A percentile compares a stretch with the other conserved stretches of the same genome.
Evolutionary conservation across 2,329 filamentous ascomycete species (phyloP).

Genomic region (Calonectria naviculata): DNA sequence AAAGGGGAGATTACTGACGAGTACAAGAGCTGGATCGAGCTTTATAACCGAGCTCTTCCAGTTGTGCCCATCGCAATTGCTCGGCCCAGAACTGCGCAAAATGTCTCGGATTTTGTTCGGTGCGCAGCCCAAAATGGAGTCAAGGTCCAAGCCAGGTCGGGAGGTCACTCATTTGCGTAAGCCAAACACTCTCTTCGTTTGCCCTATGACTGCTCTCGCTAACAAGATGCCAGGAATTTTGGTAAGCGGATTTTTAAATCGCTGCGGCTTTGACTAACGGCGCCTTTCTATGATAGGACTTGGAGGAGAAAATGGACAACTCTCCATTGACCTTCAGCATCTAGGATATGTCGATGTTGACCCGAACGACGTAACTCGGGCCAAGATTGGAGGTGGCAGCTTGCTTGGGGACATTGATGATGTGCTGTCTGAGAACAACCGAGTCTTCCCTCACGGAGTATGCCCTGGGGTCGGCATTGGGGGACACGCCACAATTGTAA

Average conservation of each 20-base stretch:
- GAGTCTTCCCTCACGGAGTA: neutral
- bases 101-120: neutral
- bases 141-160: neutral
- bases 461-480: neutral
- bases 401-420: neutral
- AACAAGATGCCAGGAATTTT: neutral
- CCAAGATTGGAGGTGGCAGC: neutral
- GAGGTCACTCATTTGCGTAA: conserved; percentile 6
- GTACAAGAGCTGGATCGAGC: neutral
- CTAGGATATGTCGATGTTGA: neutral
- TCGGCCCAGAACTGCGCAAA: neutral
- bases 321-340: neutral
- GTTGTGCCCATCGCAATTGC: neutral
- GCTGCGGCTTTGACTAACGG: neutral
- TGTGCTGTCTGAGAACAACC: neutral
- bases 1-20: neutral
- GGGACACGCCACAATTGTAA: conserved; percentile 5
- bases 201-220: neutral
- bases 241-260: neutral
- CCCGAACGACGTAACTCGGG: neutral
- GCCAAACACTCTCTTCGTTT: neutral
- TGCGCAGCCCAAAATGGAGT: neutral
- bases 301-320: neutral
- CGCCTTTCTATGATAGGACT: neutral
- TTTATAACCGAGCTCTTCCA: neutral